phyloP scores from a whole-genome alignment of 345 rosid species.

The Lagerstroemia speciosa region DNA sequence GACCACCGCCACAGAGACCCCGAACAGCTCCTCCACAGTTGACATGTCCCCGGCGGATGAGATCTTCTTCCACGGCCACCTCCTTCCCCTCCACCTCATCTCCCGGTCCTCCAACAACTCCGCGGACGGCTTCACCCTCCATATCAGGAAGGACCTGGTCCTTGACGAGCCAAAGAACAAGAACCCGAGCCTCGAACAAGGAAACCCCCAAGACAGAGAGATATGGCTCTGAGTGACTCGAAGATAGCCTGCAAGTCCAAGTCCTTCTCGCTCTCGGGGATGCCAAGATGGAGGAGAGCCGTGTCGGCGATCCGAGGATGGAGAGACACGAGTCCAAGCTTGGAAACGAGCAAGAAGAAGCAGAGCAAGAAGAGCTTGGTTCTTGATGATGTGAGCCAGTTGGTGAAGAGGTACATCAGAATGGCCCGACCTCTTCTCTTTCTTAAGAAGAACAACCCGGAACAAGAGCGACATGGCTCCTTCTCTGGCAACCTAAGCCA shows the following conservation, averaged over 20 bases:
- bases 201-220: no score
- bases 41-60: no score
- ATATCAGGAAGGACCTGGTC: no score
- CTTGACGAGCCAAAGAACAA: no score
- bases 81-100: no score
- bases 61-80: no score
- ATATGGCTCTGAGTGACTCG: no score
- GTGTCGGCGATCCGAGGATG: neutral
- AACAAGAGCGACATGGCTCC: slow-evolving; percentile 26
- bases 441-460: slow-evolving; percentile 39
- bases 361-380: slow-evolving; percentile 33
- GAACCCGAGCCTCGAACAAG: no score
- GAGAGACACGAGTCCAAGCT: neutral
- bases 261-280: slow-evolving; percentile 64
- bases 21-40: no score
- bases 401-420: slow-evolving; percentile 11
- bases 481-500: slow-evolving; percentile 35
- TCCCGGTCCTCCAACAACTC: no score
- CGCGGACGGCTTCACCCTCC: no score
- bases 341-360: slow-evolving; percentile 14
- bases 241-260: slow-evolving; percentile 33
- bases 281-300: slow-evolving; percentile 43
- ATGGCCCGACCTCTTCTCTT: slow-evolving; percentile 25
- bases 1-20: no score
- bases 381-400: slow-evolving; percentile 50